Conservation (phyloP, 1,284 basidiomycete species). For the Erythrobasidium hasegawianum region DNA sequence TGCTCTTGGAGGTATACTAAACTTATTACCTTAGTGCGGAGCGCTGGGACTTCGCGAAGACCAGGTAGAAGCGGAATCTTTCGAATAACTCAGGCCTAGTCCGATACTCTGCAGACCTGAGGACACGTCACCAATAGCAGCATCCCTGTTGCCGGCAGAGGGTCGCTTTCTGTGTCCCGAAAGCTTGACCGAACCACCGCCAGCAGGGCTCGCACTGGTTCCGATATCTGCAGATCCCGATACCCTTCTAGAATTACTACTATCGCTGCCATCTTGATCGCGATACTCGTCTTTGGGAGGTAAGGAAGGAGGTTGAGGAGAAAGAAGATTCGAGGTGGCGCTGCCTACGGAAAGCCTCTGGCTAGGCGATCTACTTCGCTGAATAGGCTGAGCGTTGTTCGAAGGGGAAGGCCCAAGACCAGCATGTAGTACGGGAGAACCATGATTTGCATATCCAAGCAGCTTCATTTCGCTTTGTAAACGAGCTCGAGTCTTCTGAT, state of each 20-base stretch:
- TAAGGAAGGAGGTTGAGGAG: conserved; percentile 10
- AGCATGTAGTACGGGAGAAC: conserved; percentile 27
- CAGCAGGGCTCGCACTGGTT: neutral
- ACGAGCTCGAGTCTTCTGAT: conserved; percentile 35
- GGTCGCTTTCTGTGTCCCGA: conserved; percentile 28
- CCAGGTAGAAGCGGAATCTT: conserved; percentile 17
- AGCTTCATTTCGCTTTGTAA: conserved; percentile 36
- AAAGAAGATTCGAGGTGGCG: neutral
- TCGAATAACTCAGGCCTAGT: conserved; percentile 25
- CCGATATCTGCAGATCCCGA: conserved; percentile 38
- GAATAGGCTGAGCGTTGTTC: neutral
- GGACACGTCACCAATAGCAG: neutral
- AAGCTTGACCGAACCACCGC: conserved; percentile 8
- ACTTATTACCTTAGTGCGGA: neutral
- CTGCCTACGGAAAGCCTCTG: conserved; percentile 11
- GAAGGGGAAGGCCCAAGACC: conserved; percentile 10
- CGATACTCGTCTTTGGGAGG: conserved; percentile 29
- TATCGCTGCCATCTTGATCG: conserved; percentile 19
- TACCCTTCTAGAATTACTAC: conserved; percentile 26
- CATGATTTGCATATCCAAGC: conserved; percentile 28
- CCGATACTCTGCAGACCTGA: conserved; percentile 6
- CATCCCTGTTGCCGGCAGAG: conserved; percentile 5
- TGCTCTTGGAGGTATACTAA: too few species aligned
- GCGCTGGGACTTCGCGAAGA: conserved; percentile 14
- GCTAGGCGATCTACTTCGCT: conserved; percentile 2